Evolutionary conservation across 2,329 filamentous ascomycete species (phyloP), one percentile per base, ranked within the genome.

Genomic region (Rasamsonia emersonii): DNA sequence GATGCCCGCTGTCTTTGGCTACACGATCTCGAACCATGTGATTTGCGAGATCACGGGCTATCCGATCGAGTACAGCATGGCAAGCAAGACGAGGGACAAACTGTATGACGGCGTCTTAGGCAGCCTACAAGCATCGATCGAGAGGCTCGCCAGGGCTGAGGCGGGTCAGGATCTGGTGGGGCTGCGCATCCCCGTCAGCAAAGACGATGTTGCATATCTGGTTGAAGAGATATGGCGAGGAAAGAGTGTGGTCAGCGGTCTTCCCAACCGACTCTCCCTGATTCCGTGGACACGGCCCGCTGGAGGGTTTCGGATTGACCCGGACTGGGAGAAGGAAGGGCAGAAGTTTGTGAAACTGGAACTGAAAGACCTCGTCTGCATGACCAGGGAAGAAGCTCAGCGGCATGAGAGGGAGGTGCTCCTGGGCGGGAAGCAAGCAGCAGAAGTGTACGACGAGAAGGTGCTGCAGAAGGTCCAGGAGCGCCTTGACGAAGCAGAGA

Each of bases 1-100:
- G 0, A 95, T 98, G 88, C 91, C 91, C 0, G 89, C 91, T 2
- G 80, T 96, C 1, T 98, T 98, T 56, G 91, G 91, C 6, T 82
- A 95, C 35, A 83, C 82, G 0, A 76, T 84, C 6, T 91, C 91
- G 3, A 98, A 96, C 59, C 86, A 96, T 53, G 77, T 96, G 38
- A 89, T 98, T 43, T 71, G 93, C 35, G 75, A 77, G 36, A 74
- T 96, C 28, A 61, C 71, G 42, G 83, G 79, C 5, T 98, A 98
- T 49, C 91, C 91, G 0, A 58, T 58, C 29, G 74, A 82, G 28
- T 86, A 93, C 41, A 93, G 91, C 53, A 64, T 85, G 0, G 76
- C 79, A 0, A 77, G 75, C 32, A 95, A 95, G 58, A 77, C 77
- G 7, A 71, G 89, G 10, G 86, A 93, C 28, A 94, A 93, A 62